phyloP scores from a whole-genome alignment of 371 early-diverging fungal species.

The Rhizopus stolonifer region DNA sequence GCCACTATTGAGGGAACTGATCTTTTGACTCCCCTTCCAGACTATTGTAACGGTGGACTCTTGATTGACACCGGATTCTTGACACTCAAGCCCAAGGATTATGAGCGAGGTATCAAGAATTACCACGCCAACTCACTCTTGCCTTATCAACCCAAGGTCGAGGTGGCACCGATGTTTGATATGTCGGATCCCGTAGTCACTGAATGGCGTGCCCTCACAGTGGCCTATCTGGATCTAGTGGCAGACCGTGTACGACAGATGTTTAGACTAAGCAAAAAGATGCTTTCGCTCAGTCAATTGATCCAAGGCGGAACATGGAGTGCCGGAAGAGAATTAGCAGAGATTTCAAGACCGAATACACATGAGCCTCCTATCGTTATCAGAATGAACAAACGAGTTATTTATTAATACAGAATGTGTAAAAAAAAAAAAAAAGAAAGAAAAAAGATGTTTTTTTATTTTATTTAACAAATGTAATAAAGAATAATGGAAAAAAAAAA shows the following conservation, averaged over 20 bases:
- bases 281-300: conserved; percentile 79
- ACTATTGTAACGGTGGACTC: conserved; percentile 86
- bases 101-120: conserved; percentile 47
- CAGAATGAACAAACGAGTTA: conserved; percentile 28
- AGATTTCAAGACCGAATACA: conserved; percentile 74
- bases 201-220: conserved; percentile 93
- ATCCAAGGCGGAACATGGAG: conserved; percentile 91
- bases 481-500: no score
- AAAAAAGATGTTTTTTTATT: no score
- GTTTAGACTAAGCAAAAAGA: conserved; percentile 55
- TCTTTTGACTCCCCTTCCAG: conserved; percentile 84
- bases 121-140: conserved; percentile 44
- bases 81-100: conserved; percentile 37
- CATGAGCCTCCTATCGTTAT: conserved; percentile 90
- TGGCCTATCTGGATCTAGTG: conserved; percentile 78
- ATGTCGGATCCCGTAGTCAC: conserved; percentile 82
- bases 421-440: no score
- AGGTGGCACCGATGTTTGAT: conserved; percentile 71
- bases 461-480: no score
- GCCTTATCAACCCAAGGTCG: conserved; percentile 47
- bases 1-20: conserved; percentile 68
- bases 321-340: conserved; percentile 87
- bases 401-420: conserved; percentile 8
- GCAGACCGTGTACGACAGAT: conserved; percentile 66
- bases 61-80: conserved; percentile 50